A percentile compares a stretch with the other conserved stretches of the same genome.
Evolutionary conservation across 257 asterid species (phyloP).

Genomic region (Ehretia macrophylla): DNA sequence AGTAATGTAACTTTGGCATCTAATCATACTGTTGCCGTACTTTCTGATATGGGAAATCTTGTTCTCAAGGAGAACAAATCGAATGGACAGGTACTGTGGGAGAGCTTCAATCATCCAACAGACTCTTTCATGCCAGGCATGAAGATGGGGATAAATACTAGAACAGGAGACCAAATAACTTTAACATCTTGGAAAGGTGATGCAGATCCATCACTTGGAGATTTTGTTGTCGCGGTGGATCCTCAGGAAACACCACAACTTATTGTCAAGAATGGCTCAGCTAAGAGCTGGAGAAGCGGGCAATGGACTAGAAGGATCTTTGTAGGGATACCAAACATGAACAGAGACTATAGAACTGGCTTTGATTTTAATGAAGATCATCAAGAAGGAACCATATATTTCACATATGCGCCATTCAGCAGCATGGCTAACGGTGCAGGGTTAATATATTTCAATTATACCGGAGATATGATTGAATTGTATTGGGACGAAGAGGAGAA

Average conservation of each 20-base stretch:
- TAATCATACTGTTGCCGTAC: slow-evolving; percentile 23
- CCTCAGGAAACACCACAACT: not conserved
- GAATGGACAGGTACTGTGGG: slow-evolving; percentile 32
- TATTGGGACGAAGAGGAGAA: slow-evolving; percentile 26
- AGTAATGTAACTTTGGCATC: slow-evolving; percentile 25
- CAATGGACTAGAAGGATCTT: not conserved
- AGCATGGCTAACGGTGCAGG: not conserved
- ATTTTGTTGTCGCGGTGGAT: not conserved
- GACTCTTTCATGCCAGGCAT: slow-evolving; percentile 46
- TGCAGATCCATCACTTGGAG: slow-evolving; percentile 40
- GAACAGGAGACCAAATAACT: slow-evolving; percentile 22
- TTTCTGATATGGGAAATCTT: slow-evolving; percentile 50
- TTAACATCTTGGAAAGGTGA: slow-evolving; percentile 34
- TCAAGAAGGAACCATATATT: not conserved
- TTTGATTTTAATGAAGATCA: not conserved
- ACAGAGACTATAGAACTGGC: not conserved
- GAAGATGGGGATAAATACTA: slow-evolving; percentile 40
- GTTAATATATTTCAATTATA: too few relatives aligned
- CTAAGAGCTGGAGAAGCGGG: not conserved
- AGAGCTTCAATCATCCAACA: slow-evolving; percentile 48
- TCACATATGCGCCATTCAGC: slow-evolving; percentile 1
- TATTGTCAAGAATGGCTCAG: not conserved
- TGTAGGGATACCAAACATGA: not conserved
- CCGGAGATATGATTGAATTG: not conserved
- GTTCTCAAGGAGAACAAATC: slow-evolving; percentile 35